These are phyloP conservation scores for Colletotrichum cordylinicola DNA, from an alignment of 2,329 filamentous ascomycete genomes.

Conservation along the genomic window DNA sequence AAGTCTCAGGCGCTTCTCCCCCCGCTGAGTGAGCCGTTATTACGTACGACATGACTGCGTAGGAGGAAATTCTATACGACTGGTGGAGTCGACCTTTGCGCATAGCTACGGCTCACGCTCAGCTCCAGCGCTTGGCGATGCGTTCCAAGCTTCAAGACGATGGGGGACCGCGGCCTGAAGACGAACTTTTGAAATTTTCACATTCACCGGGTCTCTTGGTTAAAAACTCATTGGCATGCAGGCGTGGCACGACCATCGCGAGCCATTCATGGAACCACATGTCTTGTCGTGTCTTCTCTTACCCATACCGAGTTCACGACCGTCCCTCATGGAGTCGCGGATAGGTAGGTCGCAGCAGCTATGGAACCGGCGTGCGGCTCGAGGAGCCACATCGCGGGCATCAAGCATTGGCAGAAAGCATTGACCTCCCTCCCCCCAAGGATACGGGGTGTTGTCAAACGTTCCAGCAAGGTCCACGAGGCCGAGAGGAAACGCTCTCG, in stretches of 20 bases:
- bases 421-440: not conserved
- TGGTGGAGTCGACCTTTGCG: slow-evolving; percentile 5
- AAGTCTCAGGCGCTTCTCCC: not conserved
- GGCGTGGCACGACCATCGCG: not conserved
- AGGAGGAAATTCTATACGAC: not conserved
- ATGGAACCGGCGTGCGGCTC: not conserved
- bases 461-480: not conserved
- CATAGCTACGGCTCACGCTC: slow-evolving; percentile 6
- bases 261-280: not conserved
- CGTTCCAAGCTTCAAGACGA: not conserved
- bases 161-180: not conserved
- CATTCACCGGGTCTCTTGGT: not conserved
- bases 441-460: not conserved
- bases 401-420: not conserved
- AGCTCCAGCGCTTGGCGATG: not conserved
- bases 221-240: not conserved
- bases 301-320: too few species aligned
- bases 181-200: slow-evolving; percentile 15
- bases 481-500: not conserved
- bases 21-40: not conserved
- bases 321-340: not conserved
- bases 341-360: not conserved
- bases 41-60: slow-evolving; percentile 3
- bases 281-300: not conserved
- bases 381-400: not conserved